A percentile compares a stretch with the other conserved stretches of the same genome.
Conservation (phyloP, 306 rosid species). For the Acacia crassicarpa region DNA sequence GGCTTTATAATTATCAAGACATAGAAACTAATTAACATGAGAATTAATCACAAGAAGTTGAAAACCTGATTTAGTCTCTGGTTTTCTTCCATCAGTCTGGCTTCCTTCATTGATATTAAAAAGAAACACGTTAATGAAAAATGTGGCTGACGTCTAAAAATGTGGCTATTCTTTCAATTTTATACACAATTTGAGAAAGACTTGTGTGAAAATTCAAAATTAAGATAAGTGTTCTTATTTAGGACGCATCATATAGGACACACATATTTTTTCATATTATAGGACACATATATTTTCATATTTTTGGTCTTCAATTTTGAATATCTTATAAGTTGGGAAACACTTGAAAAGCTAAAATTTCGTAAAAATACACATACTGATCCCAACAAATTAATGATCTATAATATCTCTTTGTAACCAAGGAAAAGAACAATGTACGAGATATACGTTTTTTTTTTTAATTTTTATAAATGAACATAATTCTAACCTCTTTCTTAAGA, state of each 20-base stretch:
- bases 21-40: neutral
- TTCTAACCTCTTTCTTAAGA: neutral
- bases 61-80: slow-evolving; percentile 32
- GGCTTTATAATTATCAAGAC: neutral
- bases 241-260: too few relatives aligned
- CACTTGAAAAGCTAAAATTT: too few relatives aligned
- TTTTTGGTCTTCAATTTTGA: too few relatives aligned
- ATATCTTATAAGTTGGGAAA: too few relatives aligned
- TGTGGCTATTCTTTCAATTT: neutral
- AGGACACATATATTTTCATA: too few relatives aligned
- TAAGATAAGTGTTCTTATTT: too few relatives aligned
- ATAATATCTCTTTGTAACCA: too few relatives aligned
- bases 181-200: neutral
- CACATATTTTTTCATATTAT: too few relatives aligned
- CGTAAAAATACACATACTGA: too few relatives aligned
- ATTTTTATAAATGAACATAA: neutral
- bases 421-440: neutral
- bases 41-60: neutral
- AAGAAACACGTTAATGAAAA: neutral
- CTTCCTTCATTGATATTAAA: slow-evolving; percentile 26
- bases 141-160: neutral
- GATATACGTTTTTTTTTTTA: neutral
- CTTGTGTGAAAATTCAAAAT: neutral
- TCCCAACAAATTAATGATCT: too few relatives aligned
- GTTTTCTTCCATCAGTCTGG: slow-evolving; percentile 35